Evolutionary conservation across 2,329 filamentous ascomycete species (phyloP), one percentile per base, ranked within the genome.

Genomic region (Phyllosticta capitalensis): DNA sequence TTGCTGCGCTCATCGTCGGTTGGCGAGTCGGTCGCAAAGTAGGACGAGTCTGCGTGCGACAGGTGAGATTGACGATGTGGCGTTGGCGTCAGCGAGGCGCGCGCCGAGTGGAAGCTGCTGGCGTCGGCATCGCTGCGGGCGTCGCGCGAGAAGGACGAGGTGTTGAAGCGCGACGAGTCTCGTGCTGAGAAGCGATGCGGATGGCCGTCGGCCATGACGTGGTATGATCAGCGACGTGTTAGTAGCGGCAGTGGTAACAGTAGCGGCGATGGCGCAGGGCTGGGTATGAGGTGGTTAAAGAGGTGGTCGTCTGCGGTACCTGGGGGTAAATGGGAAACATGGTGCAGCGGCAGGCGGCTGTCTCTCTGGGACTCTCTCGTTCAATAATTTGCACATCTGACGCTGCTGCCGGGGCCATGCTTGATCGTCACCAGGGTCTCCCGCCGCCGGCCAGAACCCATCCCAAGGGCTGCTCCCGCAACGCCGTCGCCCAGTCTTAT

Each of bases 111-210:
- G 17, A 45, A 30, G 30, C 30, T 53, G 54, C 19, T 26, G 33
- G 54, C 26, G 52, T 38, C 54, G 52, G 38, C 33, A 19, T 55
- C 21, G 51, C 38, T 12, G 48, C 54, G 55, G 20, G 24, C 24
- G 19, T 55, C 26, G 22, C 55, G 54, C 50, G 53, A 59, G 66
- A 66, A 59, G 61, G 14, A 62, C 66, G 62, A 56, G 28, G 26
- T 49, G 56, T 10, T 24, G 12, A 33, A 45, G 30, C 33, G 45
- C 19, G 65, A 67, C 19, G 65, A 67, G 52, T 61, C 38, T n/a
- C 38, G 38, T n/a, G 14, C n/a, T 12, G 38, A 45, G 14, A 45
- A 45, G 38, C 38, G 38, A 12, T 17, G 14, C 5, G 38, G 14
- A 7, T 45, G 38, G 38, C 38, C 17, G 38, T 45, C 38, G 14